Conservation (phyloP, 495 filamentous ascomycete genomes). For the Neurospora hispaniola region DNA sequence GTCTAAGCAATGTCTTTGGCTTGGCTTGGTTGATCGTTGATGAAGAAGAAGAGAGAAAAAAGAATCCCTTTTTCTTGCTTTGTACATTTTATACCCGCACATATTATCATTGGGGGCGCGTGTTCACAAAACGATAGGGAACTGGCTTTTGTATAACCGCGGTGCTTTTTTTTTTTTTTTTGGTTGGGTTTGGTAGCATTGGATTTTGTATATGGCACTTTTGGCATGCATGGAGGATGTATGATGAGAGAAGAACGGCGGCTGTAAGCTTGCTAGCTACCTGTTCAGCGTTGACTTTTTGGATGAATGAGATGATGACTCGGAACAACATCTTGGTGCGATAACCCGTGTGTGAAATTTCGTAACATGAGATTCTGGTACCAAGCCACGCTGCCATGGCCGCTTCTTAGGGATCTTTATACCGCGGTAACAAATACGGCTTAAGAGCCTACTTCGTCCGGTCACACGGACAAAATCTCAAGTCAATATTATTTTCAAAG, state of each 20-base stretch:
- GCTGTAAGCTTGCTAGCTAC: background rate
- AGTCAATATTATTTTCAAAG: no score
- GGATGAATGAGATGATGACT: background rate
- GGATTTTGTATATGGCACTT: background rate
- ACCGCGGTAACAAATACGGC: no score
- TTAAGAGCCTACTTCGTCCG: no score
- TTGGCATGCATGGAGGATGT: background rate
- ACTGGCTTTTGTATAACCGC: background rate
- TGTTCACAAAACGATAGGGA: background rate
- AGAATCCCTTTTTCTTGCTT: background rate
- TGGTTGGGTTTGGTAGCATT: background rate
- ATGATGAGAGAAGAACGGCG: background rate
- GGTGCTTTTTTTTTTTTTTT: background rate
- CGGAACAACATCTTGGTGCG: background rate
- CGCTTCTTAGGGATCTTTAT: background rate
- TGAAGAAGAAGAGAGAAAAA: background rate
- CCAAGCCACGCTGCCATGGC: background rate
- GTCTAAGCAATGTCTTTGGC: slow-evolving; percentile 4
- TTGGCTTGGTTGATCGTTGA: background rate
- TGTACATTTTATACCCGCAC: background rate
- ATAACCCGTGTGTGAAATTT: background rate
- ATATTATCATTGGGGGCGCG: background rate
- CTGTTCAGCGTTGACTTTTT: background rate
- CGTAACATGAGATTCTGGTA: background rate
- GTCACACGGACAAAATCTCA: no score